A percentile compares a stretch with the other conserved stretches of the same genome.
phyloP scores from a whole-genome alignment of 441 rosid species.

The Viola pubescens region DNA sequence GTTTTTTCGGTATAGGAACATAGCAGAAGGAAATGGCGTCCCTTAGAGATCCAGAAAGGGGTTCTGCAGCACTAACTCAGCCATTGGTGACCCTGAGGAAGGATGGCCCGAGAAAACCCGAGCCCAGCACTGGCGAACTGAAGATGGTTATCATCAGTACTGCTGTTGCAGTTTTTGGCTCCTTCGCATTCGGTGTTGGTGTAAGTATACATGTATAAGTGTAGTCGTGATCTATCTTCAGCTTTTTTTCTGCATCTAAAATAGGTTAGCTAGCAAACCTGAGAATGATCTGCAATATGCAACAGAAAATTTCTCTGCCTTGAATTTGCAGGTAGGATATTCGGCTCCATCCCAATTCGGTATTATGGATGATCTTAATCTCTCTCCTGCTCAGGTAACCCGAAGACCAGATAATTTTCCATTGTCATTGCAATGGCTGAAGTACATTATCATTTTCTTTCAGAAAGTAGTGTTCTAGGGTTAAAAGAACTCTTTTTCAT shows the following conservation, averaged over 20 bases:
- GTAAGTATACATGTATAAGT: slow-evolving; percentile 23
- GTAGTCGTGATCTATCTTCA: neutral
- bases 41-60: slow-evolving; percentile 21
- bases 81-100: slow-evolving; percentile 31
- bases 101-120: slow-evolving; percentile 8
- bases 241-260: neutral
- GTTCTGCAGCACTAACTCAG: slow-evolving; percentile 13
- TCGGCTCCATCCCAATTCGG: slow-evolving; percentile 33
- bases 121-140: slow-evolving; percentile 16
- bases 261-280: neutral
- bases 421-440: too few relatives aligned
- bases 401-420: neutral
- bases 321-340: slow-evolving; percentile 46
- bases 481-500: neutral
- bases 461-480: neutral
- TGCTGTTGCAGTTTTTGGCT: slow-evolving; percentile 50
- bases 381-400: slow-evolving; percentile 10
- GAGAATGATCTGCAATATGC: neutral
- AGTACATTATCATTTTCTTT: too few relatives aligned
- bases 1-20: neutral
- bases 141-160: slow-evolving; percentile 53
- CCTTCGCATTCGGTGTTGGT: slow-evolving; percentile 52
- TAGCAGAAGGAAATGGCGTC: slow-evolving; percentile 21
- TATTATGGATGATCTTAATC: slow-evolving; percentile 11
- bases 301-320: neutral